phyloP scores from a whole-genome alignment of 768 basidiomycete genomes.

The Russula virescens region DNA sequence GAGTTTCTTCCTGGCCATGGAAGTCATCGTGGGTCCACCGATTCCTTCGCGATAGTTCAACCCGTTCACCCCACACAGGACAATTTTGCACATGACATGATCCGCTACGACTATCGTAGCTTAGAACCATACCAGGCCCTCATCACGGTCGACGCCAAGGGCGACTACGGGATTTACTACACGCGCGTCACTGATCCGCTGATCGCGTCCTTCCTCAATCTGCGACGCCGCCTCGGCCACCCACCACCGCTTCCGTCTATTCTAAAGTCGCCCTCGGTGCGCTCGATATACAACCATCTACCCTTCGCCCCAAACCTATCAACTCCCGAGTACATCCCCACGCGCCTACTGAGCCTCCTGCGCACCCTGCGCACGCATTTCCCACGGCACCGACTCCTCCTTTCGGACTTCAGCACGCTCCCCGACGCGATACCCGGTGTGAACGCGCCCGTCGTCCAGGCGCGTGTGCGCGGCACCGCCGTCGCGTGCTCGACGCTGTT shows the following conservation, averaged over 20 bases:
- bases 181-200: conserved; percentile 81
- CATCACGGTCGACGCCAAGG: conserved; percentile 69
- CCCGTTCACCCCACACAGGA: conserved; percentile 45
- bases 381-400: conserved; percentile 87
- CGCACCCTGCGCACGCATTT: conserved; percentile 77
- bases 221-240: conserved; percentile 56
- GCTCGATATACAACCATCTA: conserved; percentile 59
- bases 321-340: conserved; percentile 85
- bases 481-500: conserved; percentile 87
- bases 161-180: conserved; percentile 83
- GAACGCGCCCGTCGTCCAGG: conserved; percentile 92
- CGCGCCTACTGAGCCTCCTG: conserved; percentile 80
- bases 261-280: conserved; percentile 51
- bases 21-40: conserved; percentile 73
- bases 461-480: conserved; percentile 75
- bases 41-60: neutral
- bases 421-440: conserved; percentile 77
- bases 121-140: conserved; percentile 79
- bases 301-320: conserved; percentile 93
- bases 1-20: conserved; percentile 91
- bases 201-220: conserved; percentile 67
- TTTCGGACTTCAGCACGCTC: conserved; percentile 87
- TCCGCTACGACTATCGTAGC: conserved; percentile 81
- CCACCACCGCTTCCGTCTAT: conserved; percentile 51
- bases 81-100: conserved; percentile 93